Percentiles rank a stretch among this genome's conserved stretches.
Evolutionary conservation across 306 rosid genomes (phyloP).

Genomic region (Pyrus pyrifolia): DNA sequence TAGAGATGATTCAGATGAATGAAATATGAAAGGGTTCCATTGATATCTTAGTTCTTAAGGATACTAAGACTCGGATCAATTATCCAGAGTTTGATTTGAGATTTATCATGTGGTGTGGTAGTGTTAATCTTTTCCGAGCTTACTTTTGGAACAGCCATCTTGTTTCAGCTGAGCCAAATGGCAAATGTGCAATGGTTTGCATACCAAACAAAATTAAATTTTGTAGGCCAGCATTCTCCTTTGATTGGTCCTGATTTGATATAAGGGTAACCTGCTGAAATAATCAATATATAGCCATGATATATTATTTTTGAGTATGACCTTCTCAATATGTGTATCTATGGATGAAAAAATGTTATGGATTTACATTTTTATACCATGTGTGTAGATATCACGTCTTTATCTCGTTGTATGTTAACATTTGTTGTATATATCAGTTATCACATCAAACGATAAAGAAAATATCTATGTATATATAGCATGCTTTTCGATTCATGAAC

Average conservation of each 20-base stretch:
- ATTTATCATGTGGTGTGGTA: background rate
- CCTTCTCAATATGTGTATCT: background rate
- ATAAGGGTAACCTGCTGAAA: background rate
- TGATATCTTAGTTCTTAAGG: background rate
- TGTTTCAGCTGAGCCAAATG: constrained; percentile 10
- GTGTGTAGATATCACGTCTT: background rate
- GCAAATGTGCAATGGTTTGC: constrained; percentile 8
- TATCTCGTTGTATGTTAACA: no score
- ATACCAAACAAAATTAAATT: constrained; percentile 5
- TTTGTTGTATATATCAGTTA: no score
- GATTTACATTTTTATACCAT: background rate
- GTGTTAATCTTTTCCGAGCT: background rate
- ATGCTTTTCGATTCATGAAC: background rate
- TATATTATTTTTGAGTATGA: background rate
- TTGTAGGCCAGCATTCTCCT: constrained; percentile 10
- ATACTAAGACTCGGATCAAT: background rate
- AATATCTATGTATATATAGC: background rate
- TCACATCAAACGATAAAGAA: background rate
- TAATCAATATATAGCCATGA: background rate
- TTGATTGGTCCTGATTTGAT: constrained; percentile 26
- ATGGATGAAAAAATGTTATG: no score
- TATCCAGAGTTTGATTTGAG: background rate
- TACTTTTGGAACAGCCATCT: background rate
- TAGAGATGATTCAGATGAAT: background rate
- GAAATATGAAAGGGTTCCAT: background rate